phyloP scores from a whole-genome alignment of 1,284 basidiomycete species.

The Sanghuangporus sanghuang region DNA sequence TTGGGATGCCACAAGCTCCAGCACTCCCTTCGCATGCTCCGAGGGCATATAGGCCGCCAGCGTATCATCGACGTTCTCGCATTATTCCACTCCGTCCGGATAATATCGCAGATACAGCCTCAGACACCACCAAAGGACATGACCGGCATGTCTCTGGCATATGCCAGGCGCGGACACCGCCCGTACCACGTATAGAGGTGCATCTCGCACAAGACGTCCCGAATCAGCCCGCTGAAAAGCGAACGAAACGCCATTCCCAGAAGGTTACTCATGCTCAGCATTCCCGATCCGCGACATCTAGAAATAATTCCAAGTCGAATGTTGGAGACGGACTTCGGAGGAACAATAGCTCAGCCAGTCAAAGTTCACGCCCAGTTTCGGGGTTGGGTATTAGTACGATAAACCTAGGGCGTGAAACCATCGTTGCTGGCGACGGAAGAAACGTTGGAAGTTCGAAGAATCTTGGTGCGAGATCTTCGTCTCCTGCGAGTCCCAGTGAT shows the following conservation, averaged over 20 bases:
- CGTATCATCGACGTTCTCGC: background rate
- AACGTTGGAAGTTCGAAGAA: background rate
- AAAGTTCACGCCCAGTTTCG: background rate
- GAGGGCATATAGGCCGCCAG: background rate
- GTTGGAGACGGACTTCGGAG: background rate
- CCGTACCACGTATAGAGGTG: background rate
- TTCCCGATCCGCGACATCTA: background rate
- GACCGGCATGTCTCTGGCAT: background rate
- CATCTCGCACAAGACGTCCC: background rate
- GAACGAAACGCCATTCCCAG: background rate
- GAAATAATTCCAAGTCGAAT: background rate
- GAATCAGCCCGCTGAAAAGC: background rate
- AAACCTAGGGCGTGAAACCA: background rate
- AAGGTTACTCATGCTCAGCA: background rate
- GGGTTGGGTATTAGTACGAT: conserved; percentile 7
- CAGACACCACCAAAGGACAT: background rate
- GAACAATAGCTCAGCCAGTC: background rate
- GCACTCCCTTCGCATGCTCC: background rate
- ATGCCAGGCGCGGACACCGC: background rate
- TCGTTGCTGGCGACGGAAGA: too few relatives aligned
- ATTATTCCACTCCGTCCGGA: background rate
- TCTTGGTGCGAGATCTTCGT: background rate
- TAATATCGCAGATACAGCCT: background rate
- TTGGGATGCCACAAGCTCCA: background rate
- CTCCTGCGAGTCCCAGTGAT: background rate